Evolutionary conservation across 768 basidiomycete species (phyloP).

Genomic region (Ramaria rubella): DNA sequence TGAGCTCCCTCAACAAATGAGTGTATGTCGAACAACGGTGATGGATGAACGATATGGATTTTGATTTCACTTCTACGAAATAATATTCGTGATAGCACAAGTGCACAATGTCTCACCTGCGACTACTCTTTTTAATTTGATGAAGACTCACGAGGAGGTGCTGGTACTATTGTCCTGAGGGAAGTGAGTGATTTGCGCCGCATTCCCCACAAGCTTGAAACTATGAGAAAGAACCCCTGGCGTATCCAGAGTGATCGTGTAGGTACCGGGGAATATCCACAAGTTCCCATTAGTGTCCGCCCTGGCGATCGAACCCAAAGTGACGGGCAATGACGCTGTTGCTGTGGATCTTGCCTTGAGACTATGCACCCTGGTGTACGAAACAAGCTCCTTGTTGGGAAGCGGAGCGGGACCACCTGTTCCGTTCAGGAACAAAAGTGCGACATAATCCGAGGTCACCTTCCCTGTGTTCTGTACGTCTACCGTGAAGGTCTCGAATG

Average conservation of each 20-base stretch:
- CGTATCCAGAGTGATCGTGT: conserved; percentile 38
- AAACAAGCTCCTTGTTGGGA: conserved; percentile 46
- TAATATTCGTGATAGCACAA: too few species aligned
- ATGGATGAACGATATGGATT: too few species aligned
- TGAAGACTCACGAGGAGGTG: background rate
- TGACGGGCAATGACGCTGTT: conserved; percentile 35
- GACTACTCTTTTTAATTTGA: too few species aligned
- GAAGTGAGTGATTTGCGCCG: conserved; percentile 35
- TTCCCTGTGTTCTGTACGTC: conserved; percentile 43
- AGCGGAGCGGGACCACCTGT: conserved; percentile 43
- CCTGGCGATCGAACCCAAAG: conserved; percentile 43
- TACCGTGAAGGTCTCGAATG: conserved; percentile 45
- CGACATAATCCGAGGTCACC: conserved; percentile 47
- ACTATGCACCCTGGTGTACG: conserved; percentile 39
- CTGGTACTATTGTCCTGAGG: conserved; percentile 26
- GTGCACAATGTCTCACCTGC: too few species aligned
- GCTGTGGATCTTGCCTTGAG: conserved; percentile 25
- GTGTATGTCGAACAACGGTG: too few species aligned
- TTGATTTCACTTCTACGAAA: too few species aligned
- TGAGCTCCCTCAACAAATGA: too few species aligned
- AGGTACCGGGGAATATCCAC: conserved; percentile 40
- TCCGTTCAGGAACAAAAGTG: conserved; percentile 45
- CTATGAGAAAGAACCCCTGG: conserved; percentile 30
- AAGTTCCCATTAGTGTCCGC: conserved; percentile 40
- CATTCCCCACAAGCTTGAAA: conserved; percentile 39